Evolutionary conservation across 192 early-diverging fungal species (phyloP).

Genomic region (Phlyctochytrium planicorne): DNA sequence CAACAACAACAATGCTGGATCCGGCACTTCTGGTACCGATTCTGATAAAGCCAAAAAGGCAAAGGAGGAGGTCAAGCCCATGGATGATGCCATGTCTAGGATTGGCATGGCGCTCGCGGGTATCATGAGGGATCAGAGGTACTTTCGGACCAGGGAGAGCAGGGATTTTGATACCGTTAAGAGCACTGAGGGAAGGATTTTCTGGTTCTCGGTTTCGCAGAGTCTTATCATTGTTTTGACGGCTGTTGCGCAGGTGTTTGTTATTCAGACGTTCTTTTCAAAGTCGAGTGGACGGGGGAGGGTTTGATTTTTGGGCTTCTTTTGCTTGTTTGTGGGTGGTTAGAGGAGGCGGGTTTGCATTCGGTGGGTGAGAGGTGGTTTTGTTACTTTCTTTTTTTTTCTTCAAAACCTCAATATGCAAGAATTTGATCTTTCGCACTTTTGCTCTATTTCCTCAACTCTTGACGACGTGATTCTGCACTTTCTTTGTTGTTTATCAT

Average conservation of each 20-base stretch:
- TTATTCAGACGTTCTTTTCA: constrained; percentile 87
- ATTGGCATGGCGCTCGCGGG: constrained; percentile 65
- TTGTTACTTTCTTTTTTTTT: no score
- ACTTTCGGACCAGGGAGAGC: constrained; percentile 88
- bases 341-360: no score
- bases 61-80: constrained; percentile 55
- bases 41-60: neutral
- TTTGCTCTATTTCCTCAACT: no score
- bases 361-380: no score
- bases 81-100: constrained; percentile 44
- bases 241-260: constrained; percentile 90
- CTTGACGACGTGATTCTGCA: no score
- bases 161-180: constrained; percentile 87
- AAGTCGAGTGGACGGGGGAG: constrained; percentile 23
- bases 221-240: constrained; percentile 76
- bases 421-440: no score
- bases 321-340: no score
- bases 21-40: constrained; percentile 3
- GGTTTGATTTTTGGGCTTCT: constrained; percentile 7
- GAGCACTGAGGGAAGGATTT: constrained; percentile 79
- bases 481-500: no score
- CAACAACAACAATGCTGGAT: constrained; percentile 10
- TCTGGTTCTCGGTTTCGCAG: constrained; percentile 89
- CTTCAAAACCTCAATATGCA: no score
- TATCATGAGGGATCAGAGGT: constrained; percentile 80